These are phyloP conservation scores for Ichthyophthirius multifiliis DNA, from an alignment of 169 alveolate species.

Conservation along the genomic window DNA sequence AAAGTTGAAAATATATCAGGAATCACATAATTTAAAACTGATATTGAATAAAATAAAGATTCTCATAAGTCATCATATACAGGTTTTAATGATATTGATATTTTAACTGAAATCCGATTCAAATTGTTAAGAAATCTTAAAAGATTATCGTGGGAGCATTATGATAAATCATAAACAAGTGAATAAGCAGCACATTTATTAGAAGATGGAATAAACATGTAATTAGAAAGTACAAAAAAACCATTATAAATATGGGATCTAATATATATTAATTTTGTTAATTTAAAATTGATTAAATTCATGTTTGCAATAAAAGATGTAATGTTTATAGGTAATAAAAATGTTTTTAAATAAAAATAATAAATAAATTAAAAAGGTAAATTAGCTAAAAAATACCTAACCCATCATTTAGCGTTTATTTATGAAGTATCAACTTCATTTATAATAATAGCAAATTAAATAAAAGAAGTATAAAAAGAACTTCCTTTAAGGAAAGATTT, in stretches of 20 bases:
- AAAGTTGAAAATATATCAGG: slow-evolving; percentile 25
- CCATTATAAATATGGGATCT: slow-evolving; percentile 28
- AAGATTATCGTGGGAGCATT: slow-evolving; percentile 19
- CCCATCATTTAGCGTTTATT: too few relatives aligned
- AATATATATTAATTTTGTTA: slow-evolving; percentile 10
- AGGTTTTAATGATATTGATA: slow-evolving; percentile 10
- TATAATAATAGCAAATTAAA: slow-evolving; percentile 26
- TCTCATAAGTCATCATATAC: slow-evolving; percentile 13
- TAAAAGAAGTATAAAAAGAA: slow-evolving; percentile 9
- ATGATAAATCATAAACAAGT: slow-evolving; percentile 22
- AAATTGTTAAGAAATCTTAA: slow-evolving; percentile 14
- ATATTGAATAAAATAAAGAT: not conserved
- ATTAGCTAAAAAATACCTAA: too few relatives aligned
- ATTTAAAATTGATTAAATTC: not conserved
- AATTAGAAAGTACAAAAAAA: slow-evolving; percentile 22
- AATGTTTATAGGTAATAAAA: slow-evolving; percentile 10
- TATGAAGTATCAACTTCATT: slow-evolving; percentile 28
- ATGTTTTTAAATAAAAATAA: slow-evolving; percentile 6
- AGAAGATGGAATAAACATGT: slow-evolving; percentile 38
- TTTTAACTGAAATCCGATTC: not conserved
- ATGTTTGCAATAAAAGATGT: slow-evolving; percentile 14
- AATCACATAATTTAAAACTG: not conserved
- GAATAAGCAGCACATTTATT: slow-evolving; percentile 33
- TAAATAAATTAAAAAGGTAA: too few relatives aligned
- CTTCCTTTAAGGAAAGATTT: slow-evolving; percentile 17